Evolutionary conservation across 2,329 filamentous ascomycete species (phyloP), one percentile per base, ranked within the genome.

Genomic region (Trichothecium roseum): DNA sequence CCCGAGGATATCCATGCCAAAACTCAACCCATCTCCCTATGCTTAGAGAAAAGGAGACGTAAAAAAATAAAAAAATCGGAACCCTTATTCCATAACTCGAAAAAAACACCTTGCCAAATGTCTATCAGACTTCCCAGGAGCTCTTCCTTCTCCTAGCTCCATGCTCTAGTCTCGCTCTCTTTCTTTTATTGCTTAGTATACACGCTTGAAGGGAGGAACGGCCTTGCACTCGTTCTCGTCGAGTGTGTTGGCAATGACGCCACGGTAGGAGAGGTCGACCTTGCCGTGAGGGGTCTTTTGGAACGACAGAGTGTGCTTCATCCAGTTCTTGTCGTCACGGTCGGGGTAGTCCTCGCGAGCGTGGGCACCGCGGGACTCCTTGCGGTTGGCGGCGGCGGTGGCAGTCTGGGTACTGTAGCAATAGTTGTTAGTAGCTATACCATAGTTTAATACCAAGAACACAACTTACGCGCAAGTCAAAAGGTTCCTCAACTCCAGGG

Each of bases 271-370:
- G 44, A 96, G 70, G 42, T 96, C 82, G 37, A 91, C 78, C 66
- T 86, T 77, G 56, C 82, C 83, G 54, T 96, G 89, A 24, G 88
- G 84, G 56, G 80, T 60, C 81, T 86, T 93, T 74, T 98, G 91
- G 82, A 82, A 98, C 47, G 81, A 86, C 42, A 98, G 75, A 31
- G 86, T 94, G 75, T 98, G 91, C 81, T 96, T 96, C 89, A 95
- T 95, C 89, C 89, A 96, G 62, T 93, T 82, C 63, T 80, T 72
- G 57, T 98, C 91, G 56, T 96, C 85, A 69, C 91, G 82, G 14
- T 96, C 88, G 39, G 89, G 89, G 74, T 63, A 96, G 59, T 98
- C 91, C 70, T 98, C 91, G 48, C 91, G 84, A 46, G 91, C 91
- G 64, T 98, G 91, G 17, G 91, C 91, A 58, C 91, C 91, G 67